phyloP scores from a whole-genome alignment of 2,329 filamentous ascomycete genomes.

The Xylaria polymorpha region DNA sequence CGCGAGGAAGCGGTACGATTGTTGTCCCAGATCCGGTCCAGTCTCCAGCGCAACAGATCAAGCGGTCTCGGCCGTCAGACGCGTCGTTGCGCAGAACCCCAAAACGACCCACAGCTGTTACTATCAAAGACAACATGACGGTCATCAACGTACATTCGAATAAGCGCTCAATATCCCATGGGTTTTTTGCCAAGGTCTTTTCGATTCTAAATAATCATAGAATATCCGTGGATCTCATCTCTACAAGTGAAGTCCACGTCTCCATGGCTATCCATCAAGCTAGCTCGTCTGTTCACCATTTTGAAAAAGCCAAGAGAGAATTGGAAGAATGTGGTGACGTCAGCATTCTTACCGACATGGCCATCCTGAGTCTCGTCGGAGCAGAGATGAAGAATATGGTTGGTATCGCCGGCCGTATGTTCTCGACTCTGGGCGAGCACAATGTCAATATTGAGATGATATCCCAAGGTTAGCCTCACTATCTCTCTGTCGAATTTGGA shows the following conservation, averaged over 20 bases:
- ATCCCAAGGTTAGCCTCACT: conserved; percentile 78
- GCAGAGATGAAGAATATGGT: conserved; percentile 98
- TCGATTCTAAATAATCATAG: conserved; percentile 87
- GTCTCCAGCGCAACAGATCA: conserved; percentile 68
- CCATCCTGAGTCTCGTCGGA: conserved; percentile 93
- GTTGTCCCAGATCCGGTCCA: conserved; percentile 79
- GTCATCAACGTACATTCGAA: conserved; percentile 99
- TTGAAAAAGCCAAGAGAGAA: conserved; percentile 76
- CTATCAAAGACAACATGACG: conserved; percentile 96
- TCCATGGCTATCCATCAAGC: conserved; percentile 95
- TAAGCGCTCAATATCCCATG: conserved; percentile 94
- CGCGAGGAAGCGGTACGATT: conserved; percentile 80
- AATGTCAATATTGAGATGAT: conserved; percentile 99
- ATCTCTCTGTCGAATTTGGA: neutral
- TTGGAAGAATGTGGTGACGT: conserved; percentile 87
- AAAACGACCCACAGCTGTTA: conserved; percentile 87
- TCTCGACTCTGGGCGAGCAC: conserved; percentile 91
- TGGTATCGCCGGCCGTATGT: conserved; percentile 93
- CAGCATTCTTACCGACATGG: conserved; percentile 90
- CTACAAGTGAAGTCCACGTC: conserved; percentile 95
- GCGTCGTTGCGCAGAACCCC: conserved; percentile 67
- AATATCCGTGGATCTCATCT: conserved; percentile 95
- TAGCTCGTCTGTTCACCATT: conserved; percentile 69
- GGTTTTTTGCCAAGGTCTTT: conserved; percentile 95
- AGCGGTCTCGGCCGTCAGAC: conserved; percentile 60